Evolutionary conservation across 2,329 filamentous ascomycete genomes (phyloP).

Genomic region (Nannizziopsis barbatae): DNA sequence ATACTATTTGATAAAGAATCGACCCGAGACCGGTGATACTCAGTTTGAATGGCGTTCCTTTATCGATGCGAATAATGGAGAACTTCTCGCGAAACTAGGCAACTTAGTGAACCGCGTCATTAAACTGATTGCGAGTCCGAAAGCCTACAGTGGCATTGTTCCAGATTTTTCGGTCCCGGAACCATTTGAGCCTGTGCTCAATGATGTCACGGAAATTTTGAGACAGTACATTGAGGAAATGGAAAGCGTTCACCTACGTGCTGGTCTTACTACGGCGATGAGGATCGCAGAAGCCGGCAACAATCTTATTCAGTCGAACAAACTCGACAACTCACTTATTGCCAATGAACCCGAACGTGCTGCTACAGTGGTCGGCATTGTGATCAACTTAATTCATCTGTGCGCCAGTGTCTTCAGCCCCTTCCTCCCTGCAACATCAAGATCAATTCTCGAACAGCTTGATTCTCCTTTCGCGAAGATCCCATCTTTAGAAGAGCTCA

Average conservation of each 20-base stretch:
- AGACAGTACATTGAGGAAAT: constrained; percentile 47
- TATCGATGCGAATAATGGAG: constrained; percentile 66
- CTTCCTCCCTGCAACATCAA: constrained; percentile 72
- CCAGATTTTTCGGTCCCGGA: constrained; percentile 41
- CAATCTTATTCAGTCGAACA: constrained; percentile 48
- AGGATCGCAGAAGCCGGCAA: constrained; percentile 50
- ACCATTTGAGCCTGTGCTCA: constrained; percentile 30
- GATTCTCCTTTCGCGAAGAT: constrained; percentile 50
- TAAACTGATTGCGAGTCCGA: constrained; percentile 47
- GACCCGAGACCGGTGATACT: constrained; percentile 67
- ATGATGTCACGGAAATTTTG: constrained; percentile 44
- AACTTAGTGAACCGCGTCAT: constrained; percentile 53
- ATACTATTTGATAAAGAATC: constrained; percentile 67
- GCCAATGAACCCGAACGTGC: constrained; percentile 48
- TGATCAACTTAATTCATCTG: constrained; percentile 71
- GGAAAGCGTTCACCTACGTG: constrained; percentile 50
- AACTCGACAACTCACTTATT: constrained; percentile 51
- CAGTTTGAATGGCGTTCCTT: constrained; percentile 75
- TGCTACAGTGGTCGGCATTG: constrained; percentile 60
- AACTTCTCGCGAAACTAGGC: constrained; percentile 55
- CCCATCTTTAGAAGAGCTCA: constrained; percentile 40
- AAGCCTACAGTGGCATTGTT: constrained; percentile 56
- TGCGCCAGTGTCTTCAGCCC: constrained; percentile 67
- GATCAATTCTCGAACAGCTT: constrained; percentile 67
- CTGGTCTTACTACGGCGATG: constrained; percentile 44